phyloP scores from a whole-genome alignment of 78 protist species.

The Capsaspora owczarzaki region DNA sequence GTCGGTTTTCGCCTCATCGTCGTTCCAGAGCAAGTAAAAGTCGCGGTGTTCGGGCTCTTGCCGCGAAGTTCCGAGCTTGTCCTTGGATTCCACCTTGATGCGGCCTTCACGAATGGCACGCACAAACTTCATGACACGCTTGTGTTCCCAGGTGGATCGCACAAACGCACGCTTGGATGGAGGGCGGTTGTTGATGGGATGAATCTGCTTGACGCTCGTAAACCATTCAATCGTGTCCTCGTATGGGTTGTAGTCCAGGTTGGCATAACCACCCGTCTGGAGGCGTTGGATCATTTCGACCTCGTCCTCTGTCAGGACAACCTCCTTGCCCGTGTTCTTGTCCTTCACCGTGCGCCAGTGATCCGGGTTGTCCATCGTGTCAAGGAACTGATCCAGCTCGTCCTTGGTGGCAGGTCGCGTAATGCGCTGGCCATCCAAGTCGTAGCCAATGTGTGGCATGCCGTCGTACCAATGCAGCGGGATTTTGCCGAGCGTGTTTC shows the following conservation, averaged over 20 bases:
- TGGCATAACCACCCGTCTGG: conserved; percentile 18
- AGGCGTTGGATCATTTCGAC: conserved; percentile 55
- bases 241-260: conserved; percentile 11
- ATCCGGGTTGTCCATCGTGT: conserved; percentile 37
- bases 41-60: conserved; percentile 6
- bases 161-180: conserved; percentile 70
- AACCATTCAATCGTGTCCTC: conserved; percentile 14
- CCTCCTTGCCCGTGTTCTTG: conserved; percentile 51
- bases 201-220: conserved; percentile 29
- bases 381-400: conserved; percentile 62
- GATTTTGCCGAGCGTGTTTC: conserved; percentile 74
- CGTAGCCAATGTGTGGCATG: conserved; percentile 91
- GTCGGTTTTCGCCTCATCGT: neutral
- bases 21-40: conserved; percentile 25
- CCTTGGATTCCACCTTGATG: neutral
- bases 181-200: conserved; percentile 46
- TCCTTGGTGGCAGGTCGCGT: conserved; percentile 45
- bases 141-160: conserved; percentile 60
- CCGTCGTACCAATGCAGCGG: conserved; percentile 94
- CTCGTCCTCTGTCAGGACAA: conserved; percentile 64
- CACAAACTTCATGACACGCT: conserved; percentile 42
- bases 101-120: conserved; percentile 49
- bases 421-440: conserved; percentile 77
- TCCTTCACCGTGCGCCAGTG: conserved; percentile 71
- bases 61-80: neutral